Percentiles rank a stretch among this genome's conserved stretches.
Evolutionary conservation across 1,139 yeast genomes (phyloP).

Genomic region (Magnusiomyces sp.): DNA sequence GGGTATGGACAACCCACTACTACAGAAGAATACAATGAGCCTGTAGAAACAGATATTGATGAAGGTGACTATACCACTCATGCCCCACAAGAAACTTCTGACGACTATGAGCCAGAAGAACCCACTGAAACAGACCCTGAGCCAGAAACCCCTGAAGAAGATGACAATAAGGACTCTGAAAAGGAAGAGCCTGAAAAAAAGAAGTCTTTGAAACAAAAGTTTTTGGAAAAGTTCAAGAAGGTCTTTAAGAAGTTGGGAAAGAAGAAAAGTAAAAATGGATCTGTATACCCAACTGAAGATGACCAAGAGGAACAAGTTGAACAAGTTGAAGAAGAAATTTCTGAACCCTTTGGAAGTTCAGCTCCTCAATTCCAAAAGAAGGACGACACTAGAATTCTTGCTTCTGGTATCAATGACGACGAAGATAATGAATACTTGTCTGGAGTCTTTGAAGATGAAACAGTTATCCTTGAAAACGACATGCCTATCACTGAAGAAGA

Average conservation of each 20-base stretch:
- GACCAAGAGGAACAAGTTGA: background rate
- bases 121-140: background rate
- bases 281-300: background rate
- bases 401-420: background rate
- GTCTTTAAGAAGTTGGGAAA: background rate
- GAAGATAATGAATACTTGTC: constrained; percentile 4
- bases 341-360: no score
- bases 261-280: background rate
- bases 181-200: background rate
- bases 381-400: background rate
- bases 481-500: background rate
- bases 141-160: background rate
- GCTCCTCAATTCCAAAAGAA: no score
- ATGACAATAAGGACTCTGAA: background rate
- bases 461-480: no score
- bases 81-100: background rate
- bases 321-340: background rate
- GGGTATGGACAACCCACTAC: background rate
- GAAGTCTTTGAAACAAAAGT: background rate
- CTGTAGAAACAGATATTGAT: background rate
- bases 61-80: background rate
- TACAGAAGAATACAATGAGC: background rate
- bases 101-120: background rate
- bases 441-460: constrained; percentile 1
- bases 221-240: constrained; percentile 2